Conservation (phyloP, 768 basidiomycete species). For the Crucibulum laeve region DNA sequence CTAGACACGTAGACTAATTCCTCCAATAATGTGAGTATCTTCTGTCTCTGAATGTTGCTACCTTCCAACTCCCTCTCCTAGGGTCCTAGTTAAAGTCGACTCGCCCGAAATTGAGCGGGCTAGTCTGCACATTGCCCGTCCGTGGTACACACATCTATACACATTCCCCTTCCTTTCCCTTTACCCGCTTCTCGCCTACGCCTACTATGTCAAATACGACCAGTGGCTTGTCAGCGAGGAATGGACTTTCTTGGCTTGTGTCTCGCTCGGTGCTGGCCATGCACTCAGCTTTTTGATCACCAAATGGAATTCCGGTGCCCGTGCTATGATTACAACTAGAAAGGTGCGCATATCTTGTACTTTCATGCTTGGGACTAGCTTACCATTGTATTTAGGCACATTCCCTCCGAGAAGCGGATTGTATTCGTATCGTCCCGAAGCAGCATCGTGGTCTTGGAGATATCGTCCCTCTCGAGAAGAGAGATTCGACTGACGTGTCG, state of each 20-base stretch:
- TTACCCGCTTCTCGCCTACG: slow-evolving; percentile 83
- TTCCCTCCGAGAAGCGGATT: slow-evolving; percentile 69
- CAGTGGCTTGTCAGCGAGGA: slow-evolving; percentile 90
- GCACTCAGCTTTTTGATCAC: slow-evolving; percentile 91
- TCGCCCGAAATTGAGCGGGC: slow-evolving; percentile 68
- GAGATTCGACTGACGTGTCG: slow-evolving; percentile 45
- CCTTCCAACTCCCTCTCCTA: slow-evolving; percentile 14
- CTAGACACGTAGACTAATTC: slow-evolving; percentile 3
- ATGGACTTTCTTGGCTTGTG: slow-evolving; percentile 95
- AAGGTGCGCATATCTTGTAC: slow-evolving; percentile 38
- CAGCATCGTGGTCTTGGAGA: slow-evolving; percentile 85
- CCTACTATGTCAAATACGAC: slow-evolving; percentile 90
- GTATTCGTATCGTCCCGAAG: slow-evolving; percentile 77
- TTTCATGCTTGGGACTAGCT: background rate
- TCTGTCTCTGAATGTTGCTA: background rate
- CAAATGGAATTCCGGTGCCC: slow-evolving; percentile 79
- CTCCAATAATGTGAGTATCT: slow-evolving; percentile 8
- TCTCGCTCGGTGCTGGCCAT: slow-evolving; percentile 80
- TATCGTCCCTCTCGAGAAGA: slow-evolving; percentile 74
- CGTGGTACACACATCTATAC: slow-evolving; percentile 72
- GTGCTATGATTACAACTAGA: slow-evolving; percentile 75
- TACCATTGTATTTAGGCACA: slow-evolving; percentile 35
- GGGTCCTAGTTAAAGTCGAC: slow-evolving; percentile 48
- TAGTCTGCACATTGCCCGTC: slow-evolving; percentile 60
- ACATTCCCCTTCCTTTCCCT: slow-evolving; percentile 73